A percentile compares a stretch with the other conserved stretches of the same genome.
These are phyloP conservation scores for Aspergillus coremiiformis DNA, from an alignment of 495 filamentous ascomycete species.

Conservation along the genomic window DNA sequence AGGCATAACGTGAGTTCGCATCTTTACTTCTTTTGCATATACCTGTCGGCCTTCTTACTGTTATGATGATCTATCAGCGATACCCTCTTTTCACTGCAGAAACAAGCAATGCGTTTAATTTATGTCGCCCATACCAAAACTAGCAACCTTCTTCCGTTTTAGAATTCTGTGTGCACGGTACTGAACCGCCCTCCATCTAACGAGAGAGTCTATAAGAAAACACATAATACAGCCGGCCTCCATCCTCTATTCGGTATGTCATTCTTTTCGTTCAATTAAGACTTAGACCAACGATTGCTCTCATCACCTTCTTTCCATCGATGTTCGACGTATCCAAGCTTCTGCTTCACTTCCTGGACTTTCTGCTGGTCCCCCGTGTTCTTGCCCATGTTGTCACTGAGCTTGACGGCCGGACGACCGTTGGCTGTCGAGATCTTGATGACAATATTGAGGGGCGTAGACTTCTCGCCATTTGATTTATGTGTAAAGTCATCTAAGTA, in stretches of 20 bases:
- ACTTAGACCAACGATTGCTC: constrained; percentile 63
- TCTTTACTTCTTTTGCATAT: background rate
- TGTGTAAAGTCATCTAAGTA: constrained; percentile 70
- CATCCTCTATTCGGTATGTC: background rate
- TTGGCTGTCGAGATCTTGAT: constrained; percentile 86
- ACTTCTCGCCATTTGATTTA: constrained; percentile 64
- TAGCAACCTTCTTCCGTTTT: background rate
- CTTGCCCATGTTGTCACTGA: constrained; percentile 94
- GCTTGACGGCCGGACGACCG: constrained; percentile 83
- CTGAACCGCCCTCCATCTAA: background rate
- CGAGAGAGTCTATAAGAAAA: background rate
- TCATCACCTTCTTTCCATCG: constrained; percentile 80
- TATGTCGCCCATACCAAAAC: background rate
- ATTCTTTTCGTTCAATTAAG: constrained; percentile 1
- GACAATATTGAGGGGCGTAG: constrained; percentile 92
- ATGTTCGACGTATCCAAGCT: constrained; percentile 79
- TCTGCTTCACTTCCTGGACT: constrained; percentile 74
- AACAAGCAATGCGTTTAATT: background rate
- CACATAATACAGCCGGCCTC: background rate
- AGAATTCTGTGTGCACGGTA: too few relatives aligned
- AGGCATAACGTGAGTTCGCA: background rate
- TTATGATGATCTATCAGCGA: background rate
- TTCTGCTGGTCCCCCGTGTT: constrained; percentile 81
- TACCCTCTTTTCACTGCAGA: background rate
- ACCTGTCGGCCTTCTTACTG: background rate